phyloP scores from a whole-genome alignment of 192 early-diverging fungal species.

The Backusella morwellensis region DNA sequence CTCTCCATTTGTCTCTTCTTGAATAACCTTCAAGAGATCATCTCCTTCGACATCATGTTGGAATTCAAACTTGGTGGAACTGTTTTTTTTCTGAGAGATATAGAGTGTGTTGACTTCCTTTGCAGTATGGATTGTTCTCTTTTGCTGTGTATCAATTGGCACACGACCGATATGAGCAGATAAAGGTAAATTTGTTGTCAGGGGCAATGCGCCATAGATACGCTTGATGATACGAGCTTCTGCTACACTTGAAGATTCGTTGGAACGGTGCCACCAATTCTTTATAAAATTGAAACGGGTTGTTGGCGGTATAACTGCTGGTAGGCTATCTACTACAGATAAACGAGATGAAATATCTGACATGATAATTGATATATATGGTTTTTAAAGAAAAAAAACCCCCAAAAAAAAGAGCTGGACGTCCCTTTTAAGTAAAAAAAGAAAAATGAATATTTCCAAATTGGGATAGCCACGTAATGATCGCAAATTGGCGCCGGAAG shows the following conservation, averaged over 20 bases:
- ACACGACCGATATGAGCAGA: neutral
- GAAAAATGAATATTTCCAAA: neutral
- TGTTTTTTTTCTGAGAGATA: slow-evolving; percentile 1
- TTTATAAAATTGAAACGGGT: slow-evolving; percentile 30
- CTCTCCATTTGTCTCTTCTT: slow-evolving; percentile 14
- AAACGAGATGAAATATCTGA: slow-evolving; percentile 2
- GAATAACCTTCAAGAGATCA: neutral
- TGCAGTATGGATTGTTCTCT: slow-evolving; percentile 33
- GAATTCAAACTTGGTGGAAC: neutral
- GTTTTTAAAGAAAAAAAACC: neutral
- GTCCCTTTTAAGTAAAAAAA: neutral
- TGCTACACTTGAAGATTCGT: slow-evolving; percentile 41
- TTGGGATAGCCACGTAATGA: neutral
- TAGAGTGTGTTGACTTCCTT: slow-evolving; percentile 6
- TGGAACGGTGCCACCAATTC: slow-evolving; percentile 40
- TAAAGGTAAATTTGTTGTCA: neutral
- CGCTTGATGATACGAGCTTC: slow-evolving; percentile 57
- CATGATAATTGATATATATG: neutral
- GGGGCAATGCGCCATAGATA: slow-evolving; percentile 26
- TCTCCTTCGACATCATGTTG: neutral
- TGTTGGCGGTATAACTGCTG: slow-evolving; percentile 32
- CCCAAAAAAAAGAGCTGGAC: neutral
- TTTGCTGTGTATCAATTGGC: neutral
- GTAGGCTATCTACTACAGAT: slow-evolving; percentile 1
- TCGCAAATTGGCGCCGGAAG: no score